Evolutionary conservation across 495 filamentous ascomycete species (phyloP).

Genomic region (Penicillium simplicissimum): DNA sequence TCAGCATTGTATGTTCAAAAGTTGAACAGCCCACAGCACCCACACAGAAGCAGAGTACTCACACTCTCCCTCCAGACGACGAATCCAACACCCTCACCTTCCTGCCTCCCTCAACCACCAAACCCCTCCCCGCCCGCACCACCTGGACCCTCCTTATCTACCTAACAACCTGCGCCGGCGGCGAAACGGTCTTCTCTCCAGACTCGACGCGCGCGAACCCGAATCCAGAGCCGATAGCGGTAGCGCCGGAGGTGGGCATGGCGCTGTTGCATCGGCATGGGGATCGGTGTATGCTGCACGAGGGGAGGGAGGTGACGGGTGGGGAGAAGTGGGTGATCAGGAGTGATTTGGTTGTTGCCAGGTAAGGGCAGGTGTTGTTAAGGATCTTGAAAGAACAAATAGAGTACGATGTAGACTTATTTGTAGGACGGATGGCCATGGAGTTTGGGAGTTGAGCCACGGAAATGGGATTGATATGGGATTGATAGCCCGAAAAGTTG

Average conservation of each 20-base stretch:
- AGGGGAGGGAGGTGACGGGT: slow-evolving; percentile 72
- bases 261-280: slow-evolving; percentile 88
- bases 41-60: too few species aligned
- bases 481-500: background rate
- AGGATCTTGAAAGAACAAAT: background rate
- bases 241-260: slow-evolving; percentile 78
- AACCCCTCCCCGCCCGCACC: slow-evolving; percentile 64
- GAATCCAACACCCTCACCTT: slow-evolving; percentile 71
- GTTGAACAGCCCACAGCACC: too few species aligned
- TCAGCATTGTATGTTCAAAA: slow-evolving; percentile 82
- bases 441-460: background rate
- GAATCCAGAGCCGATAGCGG: slow-evolving; percentile 60
- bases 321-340: slow-evolving; percentile 95
- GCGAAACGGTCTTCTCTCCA: slow-evolving; percentile 92
- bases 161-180: slow-evolving; percentile 75
- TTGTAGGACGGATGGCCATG: background rate
- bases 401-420: background rate
- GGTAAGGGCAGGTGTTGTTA: too few species aligned
- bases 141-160: slow-evolving; percentile 95
- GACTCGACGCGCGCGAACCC: slow-evolving; percentile 54
- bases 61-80: slow-evolving; percentile 56
- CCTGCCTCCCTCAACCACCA: slow-evolving; percentile 38
- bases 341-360: slow-evolving; percentile 78
- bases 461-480: background rate
- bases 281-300: slow-evolving; percentile 84